A percentile compares a stretch with the other conserved stretches of the same genome.
These are phyloP conservation scores for Ascochyta koolunga DNA, from an alignment of 2,329 filamentous ascomycete species.

Conservation along the genomic window DNA sequence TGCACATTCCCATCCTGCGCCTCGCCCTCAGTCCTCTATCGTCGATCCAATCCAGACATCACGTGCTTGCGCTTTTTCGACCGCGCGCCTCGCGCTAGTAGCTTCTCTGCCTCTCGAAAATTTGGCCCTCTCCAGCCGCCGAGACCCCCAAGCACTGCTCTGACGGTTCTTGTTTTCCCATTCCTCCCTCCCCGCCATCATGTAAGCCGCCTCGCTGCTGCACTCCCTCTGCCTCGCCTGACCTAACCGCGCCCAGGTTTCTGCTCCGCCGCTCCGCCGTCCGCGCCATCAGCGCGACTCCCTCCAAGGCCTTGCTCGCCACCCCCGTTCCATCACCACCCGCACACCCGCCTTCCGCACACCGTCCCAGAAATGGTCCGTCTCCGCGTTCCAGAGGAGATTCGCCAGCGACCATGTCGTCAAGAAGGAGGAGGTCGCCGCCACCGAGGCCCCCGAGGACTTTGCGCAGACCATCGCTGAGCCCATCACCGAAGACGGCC, in stretches of 20 bases:
- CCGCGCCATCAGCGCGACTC: constrained; percentile 58
- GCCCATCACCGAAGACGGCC: constrained; percentile 42
- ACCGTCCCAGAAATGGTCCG: constrained; percentile 49
- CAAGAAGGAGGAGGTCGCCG: constrained; percentile 44
- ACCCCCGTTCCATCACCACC: constrained; percentile 48
- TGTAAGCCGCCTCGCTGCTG: constrained; percentile 18
- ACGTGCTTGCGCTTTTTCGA: background rate
- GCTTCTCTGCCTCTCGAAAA: constrained; percentile 9
- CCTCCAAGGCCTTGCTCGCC: constrained; percentile 52
- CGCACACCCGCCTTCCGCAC: constrained; percentile 38
- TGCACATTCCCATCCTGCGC: no score
- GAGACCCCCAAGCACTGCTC: constrained; percentile 7
- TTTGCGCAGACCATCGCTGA: constrained; percentile 46
- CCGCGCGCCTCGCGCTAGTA: constrained; percentile 6
- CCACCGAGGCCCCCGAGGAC: constrained; percentile 30
- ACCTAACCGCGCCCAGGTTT: constrained; percentile 55
- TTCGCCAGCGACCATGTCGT: constrained; percentile 57
- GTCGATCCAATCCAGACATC: background rate
- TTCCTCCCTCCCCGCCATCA: constrained; percentile 10
- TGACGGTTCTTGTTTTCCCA: background rate
- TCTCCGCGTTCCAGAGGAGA: constrained; percentile 53
- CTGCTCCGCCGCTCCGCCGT: constrained; percentile 63
- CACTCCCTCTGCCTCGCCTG: constrained; percentile 1
- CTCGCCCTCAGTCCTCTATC: no score
- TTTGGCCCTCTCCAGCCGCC: constrained; percentile 10